These are phyloP conservation scores for Rhamnella rubrinervis DNA, from an alignment of 331 rosid genomes.

Conservation along the genomic window DNA sequence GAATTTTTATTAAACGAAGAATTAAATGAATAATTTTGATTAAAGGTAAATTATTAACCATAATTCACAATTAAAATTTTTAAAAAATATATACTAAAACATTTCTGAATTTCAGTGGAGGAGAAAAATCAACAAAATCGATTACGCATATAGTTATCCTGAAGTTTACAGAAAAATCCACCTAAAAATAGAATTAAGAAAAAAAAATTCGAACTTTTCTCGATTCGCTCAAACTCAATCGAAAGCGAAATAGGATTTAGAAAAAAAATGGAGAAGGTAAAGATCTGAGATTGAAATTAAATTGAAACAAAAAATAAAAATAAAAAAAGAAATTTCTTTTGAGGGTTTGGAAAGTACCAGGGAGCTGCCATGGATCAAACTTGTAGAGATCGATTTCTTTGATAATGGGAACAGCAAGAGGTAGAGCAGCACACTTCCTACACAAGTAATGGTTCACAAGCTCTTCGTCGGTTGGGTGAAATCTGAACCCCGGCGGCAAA, in stretches of 20 bases:
- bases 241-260: not conserved
- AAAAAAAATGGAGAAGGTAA: too few relatives aligned
- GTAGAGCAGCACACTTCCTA: slow-evolving; percentile 63
- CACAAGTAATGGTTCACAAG: slow-evolving; percentile 73
- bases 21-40: too few relatives aligned
- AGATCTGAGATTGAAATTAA: not conserved
- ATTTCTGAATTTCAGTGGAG: too few relatives aligned
- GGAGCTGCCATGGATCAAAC: slow-evolving; percentile 88
- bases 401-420: slow-evolving; percentile 73
- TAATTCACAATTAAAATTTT: too few relatives aligned
- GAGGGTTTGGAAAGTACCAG: slow-evolving; percentile 42
- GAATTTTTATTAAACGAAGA: too few relatives aligned
- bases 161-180: not conserved
- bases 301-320: not conserved
- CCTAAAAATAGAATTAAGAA: too few relatives aligned
- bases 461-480: slow-evolving; percentile 94
- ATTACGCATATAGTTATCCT: not conserved
- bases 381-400: slow-evolving; percentile 85
- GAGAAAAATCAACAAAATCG: not conserved
- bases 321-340: too few relatives aligned
- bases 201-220: too few relatives aligned
- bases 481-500: slow-evolving; percentile 89
- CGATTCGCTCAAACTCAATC: too few relatives aligned
- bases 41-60: too few relatives aligned
- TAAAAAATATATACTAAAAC: not conserved